Conservation (phyloP, 495 filamentous ascomycete species). For the Pyronema omphalodes region DNA sequence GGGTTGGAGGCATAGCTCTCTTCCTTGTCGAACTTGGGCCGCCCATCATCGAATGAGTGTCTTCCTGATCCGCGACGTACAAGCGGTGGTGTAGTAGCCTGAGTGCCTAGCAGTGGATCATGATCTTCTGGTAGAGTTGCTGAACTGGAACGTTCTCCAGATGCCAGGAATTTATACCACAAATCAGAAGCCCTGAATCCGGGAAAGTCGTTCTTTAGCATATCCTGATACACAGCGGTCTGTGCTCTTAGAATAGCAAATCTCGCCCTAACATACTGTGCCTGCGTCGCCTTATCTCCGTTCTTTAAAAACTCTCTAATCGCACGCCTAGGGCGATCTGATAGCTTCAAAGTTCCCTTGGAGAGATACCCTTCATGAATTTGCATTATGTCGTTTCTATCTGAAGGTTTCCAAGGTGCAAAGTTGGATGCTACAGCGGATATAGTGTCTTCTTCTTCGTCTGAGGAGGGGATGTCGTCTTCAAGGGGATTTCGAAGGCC, state of each 20-base stretch:
- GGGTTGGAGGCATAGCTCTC: conserved; percentile 49
- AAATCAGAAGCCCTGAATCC: conserved; percentile 82
- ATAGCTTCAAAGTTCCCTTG: conserved; percentile 52
- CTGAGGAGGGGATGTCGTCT: conserved; percentile 45
- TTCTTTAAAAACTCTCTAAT: conserved; percentile 65
- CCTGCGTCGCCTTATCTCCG: conserved; percentile 50
- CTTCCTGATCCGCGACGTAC: conserved; percentile 17
- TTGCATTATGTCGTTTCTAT: conserved; percentile 69
- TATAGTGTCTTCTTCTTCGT: conserved; percentile 43
- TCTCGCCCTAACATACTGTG: conserved; percentile 69
- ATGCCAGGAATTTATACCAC: conserved; percentile 86
- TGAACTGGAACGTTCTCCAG: conserved; percentile 41
- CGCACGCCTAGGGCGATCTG: conserved; percentile 42
- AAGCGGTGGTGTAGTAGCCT: conserved; percentile 20
- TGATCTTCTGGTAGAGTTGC: neutral
- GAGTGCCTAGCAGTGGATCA: neutral
- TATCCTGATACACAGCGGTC: conserved; percentile 59
- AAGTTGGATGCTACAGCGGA: conserved; percentile 37
- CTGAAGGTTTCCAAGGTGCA: conserved; percentile 60
- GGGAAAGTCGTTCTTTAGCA: conserved; percentile 60
- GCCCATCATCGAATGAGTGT: conserved; percentile 10
- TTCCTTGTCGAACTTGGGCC: conserved; percentile 5
- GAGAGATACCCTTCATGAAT: conserved; percentile 81
- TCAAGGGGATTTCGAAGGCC: conserved; percentile 92
- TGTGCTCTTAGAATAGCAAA: conserved; percentile 68